Percentiles rank a stretch among this genome's conserved stretches.
phyloP scores from a whole-genome alignment of 768 basidiomycete genomes.

The Xerocomus brunneocitrinus region DNA sequence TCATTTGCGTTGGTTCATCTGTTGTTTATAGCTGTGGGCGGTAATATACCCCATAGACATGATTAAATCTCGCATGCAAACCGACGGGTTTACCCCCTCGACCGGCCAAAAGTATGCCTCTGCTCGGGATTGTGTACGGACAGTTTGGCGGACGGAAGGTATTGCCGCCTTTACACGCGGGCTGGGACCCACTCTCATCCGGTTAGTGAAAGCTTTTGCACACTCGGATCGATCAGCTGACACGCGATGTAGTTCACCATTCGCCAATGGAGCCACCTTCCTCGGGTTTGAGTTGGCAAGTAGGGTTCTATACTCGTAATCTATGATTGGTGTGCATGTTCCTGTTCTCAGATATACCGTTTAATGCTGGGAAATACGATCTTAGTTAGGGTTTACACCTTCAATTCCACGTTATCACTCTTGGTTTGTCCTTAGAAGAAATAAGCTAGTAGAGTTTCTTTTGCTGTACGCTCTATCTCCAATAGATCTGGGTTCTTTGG shows the following conservation, averaged over 20 bases:
- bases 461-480: background rate
- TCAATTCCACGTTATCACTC: background rate
- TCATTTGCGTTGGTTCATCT: conserved; percentile 7
- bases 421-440: background rate
- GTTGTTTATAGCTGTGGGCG: conserved; percentile 65
- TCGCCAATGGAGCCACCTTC: conserved; percentile 96
- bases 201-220: conserved; percentile 44
- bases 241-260: conserved; percentile 63
- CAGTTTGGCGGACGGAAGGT: conserved; percentile 81
- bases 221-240: conserved; percentile 6
- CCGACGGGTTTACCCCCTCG: conserved; percentile 75
- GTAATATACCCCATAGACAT: conserved; percentile 95
- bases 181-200: conserved; percentile 86
- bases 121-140: conserved; percentile 76
- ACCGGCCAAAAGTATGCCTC: conserved; percentile 81
- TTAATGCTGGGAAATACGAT: conserved; percentile 1
- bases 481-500: background rate
- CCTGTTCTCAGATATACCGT: background rate
- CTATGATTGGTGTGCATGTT: background rate
- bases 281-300: conserved; percentile 93
- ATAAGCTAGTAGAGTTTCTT: background rate
- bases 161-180: conserved; percentile 85
- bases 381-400: background rate
- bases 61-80: conserved; percentile 95
- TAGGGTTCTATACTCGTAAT: conserved; percentile 50